Evolutionary conservation across 1,284 basidiomycete genomes (phyloP).

Genomic region (Xerocomus amazonicus): DNA sequence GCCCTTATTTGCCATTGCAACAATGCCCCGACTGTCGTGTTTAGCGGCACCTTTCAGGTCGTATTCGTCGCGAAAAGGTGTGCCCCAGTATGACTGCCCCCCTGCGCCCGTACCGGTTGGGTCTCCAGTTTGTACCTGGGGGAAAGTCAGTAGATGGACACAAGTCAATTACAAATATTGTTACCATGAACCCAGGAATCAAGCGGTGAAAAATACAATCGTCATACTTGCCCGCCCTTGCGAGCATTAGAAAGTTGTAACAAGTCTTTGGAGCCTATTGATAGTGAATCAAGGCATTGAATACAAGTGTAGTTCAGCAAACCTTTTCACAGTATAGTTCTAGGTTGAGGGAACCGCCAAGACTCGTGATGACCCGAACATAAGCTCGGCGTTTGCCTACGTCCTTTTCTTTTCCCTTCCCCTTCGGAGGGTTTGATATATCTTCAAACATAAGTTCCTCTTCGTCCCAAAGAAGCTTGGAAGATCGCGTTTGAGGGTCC

Average conservation of each 20-base stretch:
- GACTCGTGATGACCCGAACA: slow-evolving; percentile 86
- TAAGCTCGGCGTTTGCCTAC: slow-evolving; percentile 86
- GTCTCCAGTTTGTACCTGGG: slow-evolving; percentile 90
- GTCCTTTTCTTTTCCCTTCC: slow-evolving; percentile 89
- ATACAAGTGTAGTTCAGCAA: not conserved
- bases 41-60: slow-evolving; percentile 81
- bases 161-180: slow-evolving; percentile 15
- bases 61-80: slow-evolving; percentile 92
- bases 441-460: slow-evolving; percentile 94
- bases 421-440: slow-evolving; percentile 70
- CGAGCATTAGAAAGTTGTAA: slow-evolving; percentile 95
- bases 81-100: slow-evolving; percentile 93
- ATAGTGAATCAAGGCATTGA: not conserved
- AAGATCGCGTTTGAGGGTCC: slow-evolving; percentile 72
- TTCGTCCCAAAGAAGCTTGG: slow-evolving; percentile 89
- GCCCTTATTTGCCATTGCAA: slow-evolving; percentile 94
- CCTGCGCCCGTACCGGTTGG: slow-evolving; percentile 95
- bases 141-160: not conserved
- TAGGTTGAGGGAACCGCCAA: slow-evolving; percentile 84
- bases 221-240: slow-evolving; percentile 87
- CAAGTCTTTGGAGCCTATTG: slow-evolving; percentile 90
- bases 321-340: slow-evolving; percentile 92
- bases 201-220: slow-evolving; percentile 88
- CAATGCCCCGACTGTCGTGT: slow-evolving; percentile 75
- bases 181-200: slow-evolving; percentile 96